Conservation (phyloP, 2,329 filamentous ascomycete species). For the Aspergillus aculeatinus region DNA sequence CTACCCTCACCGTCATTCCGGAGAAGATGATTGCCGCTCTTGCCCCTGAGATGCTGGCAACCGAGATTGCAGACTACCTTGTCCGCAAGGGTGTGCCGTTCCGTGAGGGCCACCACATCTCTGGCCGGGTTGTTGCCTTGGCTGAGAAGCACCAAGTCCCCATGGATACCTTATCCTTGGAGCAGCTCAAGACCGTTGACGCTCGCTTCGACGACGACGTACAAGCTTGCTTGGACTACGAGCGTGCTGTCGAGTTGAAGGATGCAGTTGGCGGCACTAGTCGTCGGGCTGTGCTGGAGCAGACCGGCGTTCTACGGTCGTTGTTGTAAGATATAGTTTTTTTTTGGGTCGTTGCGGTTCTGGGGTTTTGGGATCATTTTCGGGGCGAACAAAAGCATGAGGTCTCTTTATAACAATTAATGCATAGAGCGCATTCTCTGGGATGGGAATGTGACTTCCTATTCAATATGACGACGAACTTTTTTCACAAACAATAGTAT, state of each 20-base stretch:
- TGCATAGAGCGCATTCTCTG: neutral
- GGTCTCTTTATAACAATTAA: neutral
- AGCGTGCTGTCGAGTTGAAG: slow-evolving; percentile 77
- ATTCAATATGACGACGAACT: neutral
- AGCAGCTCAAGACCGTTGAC: slow-evolving; percentile 69
- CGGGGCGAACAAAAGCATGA: neutral
- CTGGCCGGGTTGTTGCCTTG: slow-evolving; percentile 69
- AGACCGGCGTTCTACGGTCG: slow-evolving; percentile 63
- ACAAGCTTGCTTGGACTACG: slow-evolving; percentile 71
- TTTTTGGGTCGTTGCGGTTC: neutral
- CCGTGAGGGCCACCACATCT: slow-evolving; percentile 77
- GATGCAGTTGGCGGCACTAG: slow-evolving; percentile 76
- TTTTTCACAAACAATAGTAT: neutral
- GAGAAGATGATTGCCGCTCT: slow-evolving; percentile 77
- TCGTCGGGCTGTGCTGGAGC: slow-evolving; percentile 64
- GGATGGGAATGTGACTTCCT: neutral
- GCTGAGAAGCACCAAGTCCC: slow-evolving; percentile 65
- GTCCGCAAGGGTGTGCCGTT: slow-evolving; percentile 64
- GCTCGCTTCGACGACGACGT: slow-evolving; percentile 70
- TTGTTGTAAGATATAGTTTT: slow-evolving; percentile 43
- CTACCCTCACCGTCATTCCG: slow-evolving; percentile 67
- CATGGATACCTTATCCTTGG: slow-evolving; percentile 68
- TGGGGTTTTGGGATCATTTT: neutral
- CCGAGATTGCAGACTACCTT: slow-evolving; percentile 50
- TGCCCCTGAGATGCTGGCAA: slow-evolving; percentile 79